Conservation (phyloP, 495 filamentous ascomycete genomes). For the Penicillium steckii region DNA sequence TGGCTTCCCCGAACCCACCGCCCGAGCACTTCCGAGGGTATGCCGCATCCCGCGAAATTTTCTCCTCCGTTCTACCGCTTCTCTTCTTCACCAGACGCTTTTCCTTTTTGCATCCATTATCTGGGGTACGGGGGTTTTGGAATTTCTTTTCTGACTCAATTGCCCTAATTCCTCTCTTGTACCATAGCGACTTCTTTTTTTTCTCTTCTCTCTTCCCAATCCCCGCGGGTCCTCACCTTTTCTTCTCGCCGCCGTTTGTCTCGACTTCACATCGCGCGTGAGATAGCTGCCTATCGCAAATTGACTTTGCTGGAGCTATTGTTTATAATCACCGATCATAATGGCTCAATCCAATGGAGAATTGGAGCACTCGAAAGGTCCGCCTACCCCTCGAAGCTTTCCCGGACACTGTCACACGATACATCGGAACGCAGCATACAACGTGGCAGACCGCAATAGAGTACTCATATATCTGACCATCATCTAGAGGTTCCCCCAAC, state of each 20-base stretch:
- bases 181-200: constrained; percentile 29
- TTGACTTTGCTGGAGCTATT: constrained; percentile 18
- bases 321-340: constrained; percentile 20
- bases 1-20: constrained; percentile 32
- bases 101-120: constrained; percentile 27
- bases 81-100: constrained; percentile 22
- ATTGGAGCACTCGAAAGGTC: constrained; percentile 44
- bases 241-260: constrained; percentile 15
- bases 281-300: constrained; percentile 16
- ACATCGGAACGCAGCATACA: constrained; percentile 8
- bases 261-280: constrained; percentile 17
- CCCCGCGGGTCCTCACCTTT: constrained; percentile 17
- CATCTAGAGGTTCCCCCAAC: constrained; percentile 31
- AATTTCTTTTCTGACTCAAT: constrained; percentile 39
- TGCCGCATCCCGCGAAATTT: constrained; percentile 46
- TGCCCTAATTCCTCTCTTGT: constrained; percentile 40
- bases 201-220: constrained; percentile 24
- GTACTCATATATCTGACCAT: constrained; percentile 20
- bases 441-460: not conserved
- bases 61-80: constrained; percentile 35
- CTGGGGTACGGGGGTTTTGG: constrained; percentile 39
- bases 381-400: constrained; percentile 13
- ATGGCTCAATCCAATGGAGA: constrained; percentile 47
- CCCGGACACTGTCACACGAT: constrained; percentile 8
- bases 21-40: constrained; percentile 49